Percentiles rank a stretch among this genome's conserved stretches.
Conservation (phyloP, 164 flowering plant species). For the Amborella trichopoda region DNA sequence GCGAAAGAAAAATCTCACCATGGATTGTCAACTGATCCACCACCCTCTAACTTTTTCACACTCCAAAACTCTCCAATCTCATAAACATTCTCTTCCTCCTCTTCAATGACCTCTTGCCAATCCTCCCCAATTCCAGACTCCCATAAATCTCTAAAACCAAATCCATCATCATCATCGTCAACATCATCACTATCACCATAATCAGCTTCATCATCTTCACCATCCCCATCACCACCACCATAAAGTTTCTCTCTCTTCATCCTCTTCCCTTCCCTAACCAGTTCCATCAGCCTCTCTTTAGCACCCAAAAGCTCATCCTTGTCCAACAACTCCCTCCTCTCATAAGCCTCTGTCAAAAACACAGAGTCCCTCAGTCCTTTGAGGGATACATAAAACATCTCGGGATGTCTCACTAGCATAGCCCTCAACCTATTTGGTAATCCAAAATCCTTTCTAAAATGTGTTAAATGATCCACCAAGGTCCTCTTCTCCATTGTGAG, state of each 20-base stretch:
- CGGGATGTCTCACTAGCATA: constrained; percentile 89
- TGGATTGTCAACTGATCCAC: too few relatives aligned
- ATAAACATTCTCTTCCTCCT: constrained; percentile 19
- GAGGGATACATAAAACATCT: constrained; percentile 78
- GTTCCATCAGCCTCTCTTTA: constrained; percentile 37
- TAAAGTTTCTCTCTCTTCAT: constrained; percentile 40
- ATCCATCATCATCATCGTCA: constrained; percentile 26
- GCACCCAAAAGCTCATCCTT: constrained; percentile 40
- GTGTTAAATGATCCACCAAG: constrained; percentile 74
- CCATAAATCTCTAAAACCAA: constrained; percentile 43
- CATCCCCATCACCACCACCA: constrained; percentile 9
- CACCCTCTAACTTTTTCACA: too few relatives aligned
- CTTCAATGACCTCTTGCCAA: constrained; percentile 24
- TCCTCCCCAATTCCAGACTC: constrained; percentile 28
- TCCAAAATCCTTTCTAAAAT: constrained; percentile 81
- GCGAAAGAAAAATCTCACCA: too few relatives aligned
- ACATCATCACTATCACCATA: constrained; percentile 9
- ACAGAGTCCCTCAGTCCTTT: constrained; percentile 89
- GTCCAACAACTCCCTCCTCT: constrained; percentile 46
- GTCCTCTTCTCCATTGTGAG: constrained; percentile 85
- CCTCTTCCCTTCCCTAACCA: constrained; percentile 61
- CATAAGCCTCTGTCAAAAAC: constrained; percentile 73
- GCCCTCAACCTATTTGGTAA: constrained; percentile 70
- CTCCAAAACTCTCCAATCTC: too few relatives aligned
- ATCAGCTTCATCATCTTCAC: constrained; percentile 3